Conservation (phyloP, 164 flowering plant species). For the Chloranthus sessilifolius region DNA sequence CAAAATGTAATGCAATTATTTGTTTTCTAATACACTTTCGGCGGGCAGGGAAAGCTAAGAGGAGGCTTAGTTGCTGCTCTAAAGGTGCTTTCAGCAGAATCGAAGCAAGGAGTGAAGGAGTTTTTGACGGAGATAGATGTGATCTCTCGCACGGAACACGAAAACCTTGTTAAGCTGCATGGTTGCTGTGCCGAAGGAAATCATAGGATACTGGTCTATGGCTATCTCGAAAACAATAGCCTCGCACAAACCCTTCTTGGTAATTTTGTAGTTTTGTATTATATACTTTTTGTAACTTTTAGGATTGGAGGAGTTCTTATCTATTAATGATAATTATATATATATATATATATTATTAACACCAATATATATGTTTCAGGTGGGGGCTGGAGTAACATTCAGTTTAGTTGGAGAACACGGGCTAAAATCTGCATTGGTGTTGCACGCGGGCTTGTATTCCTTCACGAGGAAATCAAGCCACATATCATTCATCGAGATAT, state of each 20-base stretch:
- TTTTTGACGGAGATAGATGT: constrained; percentile 79
- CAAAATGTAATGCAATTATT: no score
- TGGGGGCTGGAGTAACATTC: constrained; percentile 37
- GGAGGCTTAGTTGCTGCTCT: constrained; percentile 68
- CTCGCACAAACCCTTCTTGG: constrained; percentile 81
- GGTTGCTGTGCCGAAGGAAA: constrained; percentile 88
- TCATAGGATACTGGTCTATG: constrained; percentile 85
- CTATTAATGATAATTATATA: no score
- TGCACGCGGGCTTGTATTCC: constrained; percentile 84
- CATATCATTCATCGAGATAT: constrained; percentile 85
- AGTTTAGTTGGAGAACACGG: constrained; percentile 71
- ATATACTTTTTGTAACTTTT: constrained; percentile 1
- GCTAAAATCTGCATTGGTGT: constrained; percentile 61
- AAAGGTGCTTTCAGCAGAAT: constrained; percentile 84
- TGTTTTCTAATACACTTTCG: constrained; percentile 7
- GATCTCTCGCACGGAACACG: constrained; percentile 67
- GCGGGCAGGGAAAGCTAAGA: constrained; percentile 69
- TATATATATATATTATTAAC: no score
- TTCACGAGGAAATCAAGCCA: constrained; percentile 91
- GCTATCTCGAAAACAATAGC: constrained; percentile 84
- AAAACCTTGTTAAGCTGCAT: constrained; percentile 72
- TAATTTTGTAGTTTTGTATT: constrained; percentile 17
- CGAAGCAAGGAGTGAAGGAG: constrained; percentile 76
- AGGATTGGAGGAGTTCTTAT: no score
- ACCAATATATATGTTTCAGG: no score